phyloP scores from a whole-genome alignment of 1,284 basidiomycete species.

The Fomitopsis pinicola region DNA sequence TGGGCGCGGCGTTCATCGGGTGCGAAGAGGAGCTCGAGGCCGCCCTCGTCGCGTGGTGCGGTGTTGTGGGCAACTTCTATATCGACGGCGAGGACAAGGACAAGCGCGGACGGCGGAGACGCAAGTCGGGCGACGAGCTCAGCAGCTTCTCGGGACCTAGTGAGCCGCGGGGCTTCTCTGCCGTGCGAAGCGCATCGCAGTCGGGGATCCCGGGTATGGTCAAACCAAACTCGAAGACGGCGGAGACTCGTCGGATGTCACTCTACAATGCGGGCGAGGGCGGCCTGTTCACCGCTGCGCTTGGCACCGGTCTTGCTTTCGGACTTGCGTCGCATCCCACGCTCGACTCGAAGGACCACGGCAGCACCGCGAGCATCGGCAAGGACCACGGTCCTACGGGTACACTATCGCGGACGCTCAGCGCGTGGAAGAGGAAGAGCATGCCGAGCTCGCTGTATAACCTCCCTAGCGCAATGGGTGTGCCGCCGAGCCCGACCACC shows the following conservation, averaged over 20 bases:
- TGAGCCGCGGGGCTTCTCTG: slow-evolving; percentile 2
- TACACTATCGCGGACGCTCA: slow-evolving; percentile 18
- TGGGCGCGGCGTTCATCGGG: slow-evolving; percentile 54
- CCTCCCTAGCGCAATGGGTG: slow-evolving; percentile 12
- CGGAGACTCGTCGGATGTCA: slow-evolving; percentile 12
- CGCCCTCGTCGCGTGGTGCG: slow-evolving; percentile 60
- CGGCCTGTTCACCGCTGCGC: slow-evolving; percentile 29
- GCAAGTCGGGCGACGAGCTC: slow-evolving; percentile 16
- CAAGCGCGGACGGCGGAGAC: slow-evolving; percentile 14
- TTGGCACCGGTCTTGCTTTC: slow-evolving; percentile 27
- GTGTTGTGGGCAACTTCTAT: slow-evolving; percentile 58
- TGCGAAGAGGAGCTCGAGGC: slow-evolving; percentile 49
- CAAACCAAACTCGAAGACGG: slow-evolving; percentile 11
- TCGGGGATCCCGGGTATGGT: slow-evolving; percentile 10
- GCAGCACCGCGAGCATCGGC: slow-evolving; percentile 5
- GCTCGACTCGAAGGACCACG: background rate
- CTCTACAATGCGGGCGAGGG: slow-evolving; percentile 14
- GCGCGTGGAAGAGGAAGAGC: slow-evolving; percentile 23
- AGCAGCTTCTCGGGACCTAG: slow-evolving; percentile 7
- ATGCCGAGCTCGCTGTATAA: slow-evolving; percentile 20
- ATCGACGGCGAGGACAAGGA: slow-evolving; percentile 23
- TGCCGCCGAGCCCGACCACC: slow-evolving; percentile 4
- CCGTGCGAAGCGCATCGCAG: slow-evolving; percentile 19
- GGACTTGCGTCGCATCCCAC: slow-evolving; percentile 18
- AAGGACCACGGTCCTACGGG: slow-evolving; percentile 5